These are phyloP conservation scores for Hexamita inflata DNA, from an alignment of 208 protist genomes.

Conservation along the genomic window DNA sequence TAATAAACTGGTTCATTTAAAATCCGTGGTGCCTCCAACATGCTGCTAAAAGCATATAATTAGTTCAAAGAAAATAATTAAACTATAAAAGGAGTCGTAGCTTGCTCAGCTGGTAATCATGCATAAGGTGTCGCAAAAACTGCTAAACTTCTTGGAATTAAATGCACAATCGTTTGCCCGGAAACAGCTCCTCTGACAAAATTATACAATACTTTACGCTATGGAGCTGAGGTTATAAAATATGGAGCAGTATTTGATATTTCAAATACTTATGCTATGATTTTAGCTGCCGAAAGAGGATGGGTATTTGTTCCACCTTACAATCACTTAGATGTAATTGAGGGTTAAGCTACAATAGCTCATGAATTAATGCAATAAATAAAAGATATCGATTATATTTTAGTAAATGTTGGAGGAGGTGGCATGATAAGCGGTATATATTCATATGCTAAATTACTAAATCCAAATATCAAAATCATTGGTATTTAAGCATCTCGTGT, in stretches of 20 bases:
- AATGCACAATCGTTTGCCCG: constrained; percentile 21
- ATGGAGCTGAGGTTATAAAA: constrained; percentile 24
- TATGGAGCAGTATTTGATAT: constrained; percentile 18
- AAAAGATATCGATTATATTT: not conserved
- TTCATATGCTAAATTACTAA: not conserved
- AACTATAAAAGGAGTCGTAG: not conserved
- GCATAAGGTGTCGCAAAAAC: constrained; percentile 26
- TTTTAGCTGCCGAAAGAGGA: not conserved
- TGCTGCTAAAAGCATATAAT: not conserved
- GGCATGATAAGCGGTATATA: constrained; percentile 15
- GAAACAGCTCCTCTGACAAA: constrained; percentile 18
- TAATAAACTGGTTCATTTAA: constrained; percentile 33
- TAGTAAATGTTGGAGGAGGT: constrained; percentile 29
- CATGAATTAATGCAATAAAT: not conserved
- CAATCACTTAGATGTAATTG: constrained; percentile 19
- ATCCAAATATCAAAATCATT: constrained; percentile 21
- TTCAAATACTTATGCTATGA: not conserved
- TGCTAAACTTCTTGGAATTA: not conserved
- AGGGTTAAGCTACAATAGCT: constrained; percentile 28
- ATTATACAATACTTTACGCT: not conserved
- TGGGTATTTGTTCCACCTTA: constrained; percentile 24
- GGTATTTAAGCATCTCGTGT: constrained; percentile 14
- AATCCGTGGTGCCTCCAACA: constrained; percentile 24
- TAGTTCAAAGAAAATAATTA: not conserved
- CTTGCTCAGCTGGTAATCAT: constrained; percentile 31